Evolutionary conservation across 495 filamentous ascomycete genomes (phyloP).

Genomic region (Penicillium maclennaniae): DNA sequence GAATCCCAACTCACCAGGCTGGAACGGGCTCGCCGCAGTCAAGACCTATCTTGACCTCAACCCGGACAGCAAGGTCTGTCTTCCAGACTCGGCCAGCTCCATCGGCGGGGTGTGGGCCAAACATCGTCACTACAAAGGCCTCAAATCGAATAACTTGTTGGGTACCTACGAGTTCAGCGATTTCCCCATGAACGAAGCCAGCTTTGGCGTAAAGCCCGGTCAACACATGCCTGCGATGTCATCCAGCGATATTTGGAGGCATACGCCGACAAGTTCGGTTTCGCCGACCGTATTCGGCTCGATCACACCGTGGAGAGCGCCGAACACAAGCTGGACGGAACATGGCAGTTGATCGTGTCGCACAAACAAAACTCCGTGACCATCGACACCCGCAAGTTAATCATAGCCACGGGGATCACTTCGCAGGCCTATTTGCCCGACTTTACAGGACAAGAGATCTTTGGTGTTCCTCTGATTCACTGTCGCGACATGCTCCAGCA

Average conservation of each 20-base stretch:
- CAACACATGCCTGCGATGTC: conserved; percentile 65
- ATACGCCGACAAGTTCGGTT: conserved; percentile 57
- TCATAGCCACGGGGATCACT: conserved; percentile 68
- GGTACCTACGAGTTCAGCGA: conserved; percentile 69
- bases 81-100: conserved; percentile 53
- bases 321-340: conserved; percentile 38
- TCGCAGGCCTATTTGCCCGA: conserved; percentile 54
- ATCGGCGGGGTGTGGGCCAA: conserved; percentile 71
- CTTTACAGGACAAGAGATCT: conserved; percentile 47
- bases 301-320: conserved; percentile 49
- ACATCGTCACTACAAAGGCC: conserved; percentile 60
- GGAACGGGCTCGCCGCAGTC: conserved; percentile 57
- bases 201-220: conserved; percentile 55
- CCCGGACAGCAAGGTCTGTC: conserved; percentile 42
- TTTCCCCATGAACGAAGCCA: conserved; percentile 63
- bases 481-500: conserved; percentile 51
- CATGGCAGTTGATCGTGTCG: conserved; percentile 39
- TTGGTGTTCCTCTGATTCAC: conserved; percentile 60
- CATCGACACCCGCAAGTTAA: conserved; percentile 54
- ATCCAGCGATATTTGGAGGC: conserved; percentile 63
- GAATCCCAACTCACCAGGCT: conserved; percentile 33
- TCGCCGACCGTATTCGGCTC: conserved; percentile 52
- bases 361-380: conserved; percentile 9
- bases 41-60: conserved; percentile 57
- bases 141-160: conserved; percentile 61